Evolutionary conservation across 805 yeast genomes (phyloP), one percentile per base, ranked within the genome.

Genomic region (Spathaspora arborariae): DNA sequence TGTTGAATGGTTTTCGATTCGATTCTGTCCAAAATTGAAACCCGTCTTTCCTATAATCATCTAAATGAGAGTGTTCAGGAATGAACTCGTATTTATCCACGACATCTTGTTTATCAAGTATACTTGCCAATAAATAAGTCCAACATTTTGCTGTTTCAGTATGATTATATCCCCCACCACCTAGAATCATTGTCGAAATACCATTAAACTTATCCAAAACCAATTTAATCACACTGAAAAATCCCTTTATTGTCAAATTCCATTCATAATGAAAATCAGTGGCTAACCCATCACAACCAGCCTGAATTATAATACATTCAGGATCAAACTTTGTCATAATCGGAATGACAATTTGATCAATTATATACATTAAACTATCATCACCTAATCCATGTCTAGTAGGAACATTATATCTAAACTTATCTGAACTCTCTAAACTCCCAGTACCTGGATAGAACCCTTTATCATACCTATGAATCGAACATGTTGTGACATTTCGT

Each of bases 361-460:
- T 54, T 0, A 84, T 56, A 46, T 62, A 53, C 5, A 46, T 4
- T 40, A 84, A 56, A 4, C 65, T 59, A 0, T 44, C 46, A 56
- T 84, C 89, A 44, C 70, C 60, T 2, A 84, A 56, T 0, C 92
- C 91, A 49, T 74, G 76, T 16, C 59, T 62, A 20, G 81, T 59
- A 0, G 91, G 90, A 2, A 85, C 57, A 56, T 84, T 55, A 33
- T 43, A 47, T 13, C 21, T 37, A 1, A 78, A 78, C 18, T 55
- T 62, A 0, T 75, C 76, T 24, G 70, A 74, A 10, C 65, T 52
- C 6, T 56, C 56, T 11, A 71, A 37, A 0, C 60, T 58, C 0
- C 92, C 92, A 0, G 89, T 75, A 1, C 90, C 88, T 0, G 94
- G 94, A 52, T 76, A 86, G 57, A 86, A 86, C 0, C 89, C 90